Base-by-base conservation (phyloP, 257 asterid species). In the Asclepias syriaca region DNA sequence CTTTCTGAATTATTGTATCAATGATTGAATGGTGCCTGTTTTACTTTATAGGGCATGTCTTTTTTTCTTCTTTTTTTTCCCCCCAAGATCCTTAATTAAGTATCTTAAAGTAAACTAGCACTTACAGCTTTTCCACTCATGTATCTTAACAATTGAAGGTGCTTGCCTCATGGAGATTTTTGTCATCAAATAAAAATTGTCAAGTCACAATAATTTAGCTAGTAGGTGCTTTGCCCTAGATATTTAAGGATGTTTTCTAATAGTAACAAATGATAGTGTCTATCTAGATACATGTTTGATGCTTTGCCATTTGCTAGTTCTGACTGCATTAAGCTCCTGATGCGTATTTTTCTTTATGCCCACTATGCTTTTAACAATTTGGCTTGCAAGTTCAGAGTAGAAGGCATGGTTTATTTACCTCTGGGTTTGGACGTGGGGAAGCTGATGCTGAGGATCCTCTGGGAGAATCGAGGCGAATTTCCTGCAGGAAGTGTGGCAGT, bases 401-500 rank as follows among this genome's bases (percentile, higher is more conserved):
- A 77, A 83, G 93, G 76, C 86, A 72, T 10, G 87, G 89, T 51
- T 78, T 83, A 72, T 87, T 83, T 76, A 67, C 81, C 76, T 77
- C 93, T 11, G 78, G 85, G 55, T 84, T 77, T 77, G 73, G 74
- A 49, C 92, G 74, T 53, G 75, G 87, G 55, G 92, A 87, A 83
- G 87, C 84, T 72, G 84, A 75, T 61, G 84, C 81, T 3, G 92
- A 81, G 76, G 92, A 87, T 63, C 79, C 82, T 56, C 73, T 70
- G 39, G 91, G 81, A 67, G 97, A 89, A 72, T 81, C 88, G 15
- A 81, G 95, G 80, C 84, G 79, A 51, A 89, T 94, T 72, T 89
- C 96, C 53, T 94, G 99, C 86, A 89, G 78, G 77, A 94, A 94
- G 84, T 94, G 99, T 82, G 92, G 91, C 72, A 74, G 81, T 72